These are phyloP conservation scores for Lachnellula suecica DNA, from an alignment of 2,329 filamentous ascomycete genomes.

Conservation along the genomic window DNA sequence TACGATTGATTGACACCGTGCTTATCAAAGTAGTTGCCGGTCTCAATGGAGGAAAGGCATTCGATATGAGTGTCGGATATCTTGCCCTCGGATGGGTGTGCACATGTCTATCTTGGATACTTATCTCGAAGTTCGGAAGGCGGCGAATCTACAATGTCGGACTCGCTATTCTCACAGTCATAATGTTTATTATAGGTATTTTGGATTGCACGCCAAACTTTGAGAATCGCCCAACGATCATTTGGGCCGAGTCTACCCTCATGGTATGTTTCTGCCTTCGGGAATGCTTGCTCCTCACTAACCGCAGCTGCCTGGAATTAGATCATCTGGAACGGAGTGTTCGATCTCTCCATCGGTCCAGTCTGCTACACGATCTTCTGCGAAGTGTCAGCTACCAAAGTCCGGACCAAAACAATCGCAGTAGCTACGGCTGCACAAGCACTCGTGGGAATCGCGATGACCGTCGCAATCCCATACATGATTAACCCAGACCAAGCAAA, in stretches of 20 bases:
- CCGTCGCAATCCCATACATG: conserved; percentile 28
- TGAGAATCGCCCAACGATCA: conserved; percentile 16
- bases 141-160: conserved; percentile 64
- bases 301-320: conserved; percentile 24
- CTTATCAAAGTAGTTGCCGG: conserved; percentile 49
- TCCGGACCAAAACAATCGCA: conserved; percentile 33
- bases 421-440: conserved; percentile 23
- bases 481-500: conserved; percentile 36
- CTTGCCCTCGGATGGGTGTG: conserved; percentile 60
- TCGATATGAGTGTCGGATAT: conserved; percentile 61
- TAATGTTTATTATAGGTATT: conserved; percentile 46
- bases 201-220: conserved; percentile 36
- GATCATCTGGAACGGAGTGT: conserved; percentile 24
- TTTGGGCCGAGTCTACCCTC: conserved; percentile 21
- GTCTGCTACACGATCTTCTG: conserved; percentile 42
- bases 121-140: conserved; percentile 61
- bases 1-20: background rate
- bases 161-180: conserved; percentile 47
- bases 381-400: conserved; percentile 43
- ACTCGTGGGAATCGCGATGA: conserved; percentile 21
- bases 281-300: background rate
- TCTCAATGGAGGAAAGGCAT: conserved; percentile 51
- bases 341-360: conserved; percentile 31
- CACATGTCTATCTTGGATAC: conserved; percentile 64
- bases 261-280: conserved; percentile 27